Evolutionary conservation across 495 filamentous ascomycete genomes (phyloP).

Genomic region (Gamarada debralockiae): DNA sequence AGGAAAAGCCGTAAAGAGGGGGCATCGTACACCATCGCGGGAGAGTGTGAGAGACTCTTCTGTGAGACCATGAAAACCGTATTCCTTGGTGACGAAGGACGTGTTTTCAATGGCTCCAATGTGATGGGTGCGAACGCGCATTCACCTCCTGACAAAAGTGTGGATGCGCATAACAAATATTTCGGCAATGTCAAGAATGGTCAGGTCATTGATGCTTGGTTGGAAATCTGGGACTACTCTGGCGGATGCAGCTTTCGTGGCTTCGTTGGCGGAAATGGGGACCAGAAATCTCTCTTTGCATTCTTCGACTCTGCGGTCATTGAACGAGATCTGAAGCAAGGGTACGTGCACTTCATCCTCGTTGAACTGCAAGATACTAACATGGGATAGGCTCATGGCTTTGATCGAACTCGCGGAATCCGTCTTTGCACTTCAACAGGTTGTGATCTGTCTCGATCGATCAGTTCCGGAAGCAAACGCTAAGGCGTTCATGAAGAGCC

Average conservation of each 20-base stretch:
- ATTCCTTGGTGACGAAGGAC: conserved; percentile 92
- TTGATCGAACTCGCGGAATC: conserved; percentile 82
- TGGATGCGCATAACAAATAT: conserved; percentile 25
- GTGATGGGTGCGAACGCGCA: conserved; percentile 59
- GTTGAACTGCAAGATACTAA: conserved; percentile 15
- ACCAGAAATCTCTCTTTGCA: conserved; percentile 73
- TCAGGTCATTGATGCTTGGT: conserved; percentile 40
- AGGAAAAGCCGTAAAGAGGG: conserved; percentile 63
- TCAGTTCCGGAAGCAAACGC: conserved; percentile 51
- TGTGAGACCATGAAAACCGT: conserved; percentile 87
- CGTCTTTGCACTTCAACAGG: conserved; percentile 66
- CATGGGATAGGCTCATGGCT: conserved; percentile 67
- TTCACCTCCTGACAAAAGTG: conserved; percentile 25
- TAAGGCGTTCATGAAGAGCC: conserved; percentile 65
- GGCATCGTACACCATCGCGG: conserved; percentile 92
- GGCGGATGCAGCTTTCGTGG: conserved; percentile 79
- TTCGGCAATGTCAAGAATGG: conserved; percentile 9
- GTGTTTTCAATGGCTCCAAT: conserved; percentile 59
- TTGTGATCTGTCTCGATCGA: conserved; percentile 79
- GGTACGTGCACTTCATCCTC: conserved; percentile 54
- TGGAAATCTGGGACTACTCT: conserved; percentile 89
- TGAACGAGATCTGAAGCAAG: conserved; percentile 76
- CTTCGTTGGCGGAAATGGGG: conserved; percentile 63
- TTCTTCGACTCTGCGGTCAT: conserved; percentile 75
- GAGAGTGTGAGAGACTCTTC: conserved; percentile 99